Evolutionary conservation across 306 rosid species (phyloP).

Genomic region (Rubus parviflorus): DNA sequence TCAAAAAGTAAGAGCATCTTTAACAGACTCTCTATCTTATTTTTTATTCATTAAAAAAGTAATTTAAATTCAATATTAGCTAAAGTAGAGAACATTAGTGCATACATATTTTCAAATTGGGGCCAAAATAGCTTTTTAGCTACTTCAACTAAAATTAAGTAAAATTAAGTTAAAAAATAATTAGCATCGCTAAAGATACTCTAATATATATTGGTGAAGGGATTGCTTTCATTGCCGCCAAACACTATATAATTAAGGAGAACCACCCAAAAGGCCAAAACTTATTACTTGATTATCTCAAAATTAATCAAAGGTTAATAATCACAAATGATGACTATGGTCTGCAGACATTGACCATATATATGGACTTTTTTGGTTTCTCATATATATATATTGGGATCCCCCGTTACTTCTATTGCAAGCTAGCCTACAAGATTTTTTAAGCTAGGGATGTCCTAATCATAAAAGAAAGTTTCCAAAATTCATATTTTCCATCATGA

Average conservation of each 20-base stretch:
- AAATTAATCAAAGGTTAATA: neutral
- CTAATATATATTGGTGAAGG: neutral
- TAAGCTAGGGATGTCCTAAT: neutral
- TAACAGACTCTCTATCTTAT: too few relatives aligned
- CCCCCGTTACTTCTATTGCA: neutral
- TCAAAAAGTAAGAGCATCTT: too few relatives aligned
- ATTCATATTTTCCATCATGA: neutral
- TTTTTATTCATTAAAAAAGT: too few relatives aligned
- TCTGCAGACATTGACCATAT: neutral
- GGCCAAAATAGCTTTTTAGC: too few relatives aligned
- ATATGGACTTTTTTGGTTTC: neutral
- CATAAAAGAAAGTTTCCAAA: neutral
- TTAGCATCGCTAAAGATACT: too few relatives aligned
- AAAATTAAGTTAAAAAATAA: too few relatives aligned
- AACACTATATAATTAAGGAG: neutral
- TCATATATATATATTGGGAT: neutral
- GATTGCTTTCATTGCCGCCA: neutral
- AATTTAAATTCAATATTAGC: too few relatives aligned
- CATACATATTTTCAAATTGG: too few relatives aligned
- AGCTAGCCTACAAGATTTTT: neutral
- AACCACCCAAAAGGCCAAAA: neutral
- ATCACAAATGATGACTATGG: slow-evolving; percentile 5
- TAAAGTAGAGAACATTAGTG: too few relatives aligned
- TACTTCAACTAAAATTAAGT: too few relatives aligned
- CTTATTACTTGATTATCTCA: neutral